Evolutionary conservation across 345 rosid genomes (phyloP).

Genomic region (Salix caprea): DNA sequence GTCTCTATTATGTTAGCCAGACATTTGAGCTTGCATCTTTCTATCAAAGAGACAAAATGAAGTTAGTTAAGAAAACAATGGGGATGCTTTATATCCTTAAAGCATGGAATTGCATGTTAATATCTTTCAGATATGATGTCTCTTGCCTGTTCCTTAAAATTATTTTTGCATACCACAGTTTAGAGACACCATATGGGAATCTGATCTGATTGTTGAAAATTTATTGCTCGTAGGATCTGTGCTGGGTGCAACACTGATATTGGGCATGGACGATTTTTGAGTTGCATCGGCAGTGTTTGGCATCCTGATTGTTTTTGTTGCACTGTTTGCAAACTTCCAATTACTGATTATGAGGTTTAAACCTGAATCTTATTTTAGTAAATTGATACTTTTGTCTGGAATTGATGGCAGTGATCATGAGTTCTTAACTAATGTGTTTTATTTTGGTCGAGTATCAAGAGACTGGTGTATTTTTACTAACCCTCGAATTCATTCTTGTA

Average conservation of each 20-base stretch:
- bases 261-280: conserved; percentile 79
- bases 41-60: background rate
- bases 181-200: background rate
- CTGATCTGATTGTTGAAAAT: conserved; percentile 18
- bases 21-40: background rate
- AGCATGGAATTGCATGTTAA: background rate
- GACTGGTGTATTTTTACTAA: conserved; percentile 18
- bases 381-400: conserved; percentile 4
- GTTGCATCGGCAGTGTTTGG: conserved; percentile 77
- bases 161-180: background rate
- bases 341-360: conserved; percentile 67
- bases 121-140: background rate
- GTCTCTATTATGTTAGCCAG: background rate
- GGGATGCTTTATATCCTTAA: background rate
- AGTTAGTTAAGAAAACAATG: background rate
- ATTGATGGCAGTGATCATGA: conserved; percentile 9
- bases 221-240: conserved; percentile 57
- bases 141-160: background rate
- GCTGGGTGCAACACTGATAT: conserved; percentile 89
- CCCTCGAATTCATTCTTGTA: conserved; percentile 14
- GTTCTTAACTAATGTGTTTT: conserved; percentile 1
- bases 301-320: conserved; percentile 91
- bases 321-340: conserved; percentile 63
- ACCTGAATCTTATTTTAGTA: conserved; percentile 7
- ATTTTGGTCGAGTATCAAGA: background rate